phyloP scores from a whole-genome alignment of 1,139 yeast species.

The Kurtzmaniella quercitrusa region DNA sequence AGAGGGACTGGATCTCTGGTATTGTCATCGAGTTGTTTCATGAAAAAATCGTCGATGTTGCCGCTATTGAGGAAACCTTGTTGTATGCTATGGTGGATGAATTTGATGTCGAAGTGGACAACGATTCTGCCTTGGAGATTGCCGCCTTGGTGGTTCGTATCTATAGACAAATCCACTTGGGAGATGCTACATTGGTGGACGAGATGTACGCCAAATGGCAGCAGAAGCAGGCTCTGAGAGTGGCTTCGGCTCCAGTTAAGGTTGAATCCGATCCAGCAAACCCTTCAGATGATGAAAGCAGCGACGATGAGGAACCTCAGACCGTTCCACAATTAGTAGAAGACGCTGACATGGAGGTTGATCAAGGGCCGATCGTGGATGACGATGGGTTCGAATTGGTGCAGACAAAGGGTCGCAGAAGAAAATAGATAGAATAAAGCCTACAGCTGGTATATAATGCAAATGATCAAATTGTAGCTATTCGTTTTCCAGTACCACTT shows the following conservation, averaged over 20 bases:
- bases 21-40: slow-evolving; percentile 75
- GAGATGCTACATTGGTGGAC: slow-evolving; percentile 54
- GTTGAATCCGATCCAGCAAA: slow-evolving; percentile 57
- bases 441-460: neutral
- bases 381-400: slow-evolving; percentile 94
- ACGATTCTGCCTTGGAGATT: slow-evolving; percentile 76
- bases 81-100: slow-evolving; percentile 92
- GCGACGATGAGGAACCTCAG: slow-evolving; percentile 30
- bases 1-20: slow-evolving; percentile 93
- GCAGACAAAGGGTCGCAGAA: slow-evolving; percentile 53
- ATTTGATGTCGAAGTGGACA: slow-evolving; percentile 83
- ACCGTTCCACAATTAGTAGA: slow-evolving; percentile 21
- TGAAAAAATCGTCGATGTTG: slow-evolving; percentile 64
- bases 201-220: slow-evolving; percentile 56
- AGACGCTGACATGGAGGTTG: slow-evolving; percentile 36
- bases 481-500: slow-evolving; percentile 3
- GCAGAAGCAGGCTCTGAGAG: slow-evolving; percentile 41
- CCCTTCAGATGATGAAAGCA: slow-evolving; percentile 48
- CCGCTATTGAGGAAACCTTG: slow-evolving; percentile 78
- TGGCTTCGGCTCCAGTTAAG: slow-evolving; percentile 24
- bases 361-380: slow-evolving; percentile 66
- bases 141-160: slow-evolving; percentile 63
- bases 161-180: slow-evolving; percentile 58
- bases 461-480: slow-evolving; percentile 1
- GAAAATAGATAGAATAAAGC: slow-evolving; percentile 9